Evolutionary conservation across 179 eudicot genomes (phyloP).

Genomic region (Silene noctiflora): DNA sequence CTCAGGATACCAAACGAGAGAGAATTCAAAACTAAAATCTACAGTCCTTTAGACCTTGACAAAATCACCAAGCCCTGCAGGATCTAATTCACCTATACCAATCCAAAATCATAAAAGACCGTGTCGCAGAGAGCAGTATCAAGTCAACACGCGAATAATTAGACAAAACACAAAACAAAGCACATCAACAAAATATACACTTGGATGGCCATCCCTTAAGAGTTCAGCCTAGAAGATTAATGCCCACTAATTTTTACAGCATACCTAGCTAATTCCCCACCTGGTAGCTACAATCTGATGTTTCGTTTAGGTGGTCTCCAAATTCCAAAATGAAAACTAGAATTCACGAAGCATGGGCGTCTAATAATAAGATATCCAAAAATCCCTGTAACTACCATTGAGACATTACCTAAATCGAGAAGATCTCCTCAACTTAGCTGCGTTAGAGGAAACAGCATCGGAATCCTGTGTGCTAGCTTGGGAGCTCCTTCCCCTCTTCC

Average conservation of each 20-base stretch:
- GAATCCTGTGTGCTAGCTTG: constrained; percentile 32
- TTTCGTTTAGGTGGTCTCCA: background rate
- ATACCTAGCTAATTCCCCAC: background rate
- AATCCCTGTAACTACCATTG: background rate
- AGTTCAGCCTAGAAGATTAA: background rate
- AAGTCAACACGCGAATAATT: too few species aligned
- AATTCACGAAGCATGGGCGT: constrained; percentile 14
- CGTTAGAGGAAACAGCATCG: constrained; percentile 32
- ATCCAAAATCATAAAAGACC: too few species aligned
- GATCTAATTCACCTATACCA: too few species aligned
- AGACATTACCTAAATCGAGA: constrained; percentile 32
- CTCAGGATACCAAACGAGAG: too few species aligned
- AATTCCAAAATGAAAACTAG: background rate
- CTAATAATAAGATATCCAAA: constrained; percentile 5
- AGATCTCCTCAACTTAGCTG: constrained; percentile 41
- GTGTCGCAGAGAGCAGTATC: too few species aligned
- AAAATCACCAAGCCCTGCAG: too few species aligned
- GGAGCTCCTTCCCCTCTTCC: constrained; percentile 40
- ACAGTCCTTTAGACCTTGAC: too few species aligned
- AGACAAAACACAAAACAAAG: background rate
- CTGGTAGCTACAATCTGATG: constrained; percentile 7
- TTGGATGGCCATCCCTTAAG: background rate
- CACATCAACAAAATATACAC: constrained; percentile 14
- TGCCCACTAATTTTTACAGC: constrained; percentile 4
- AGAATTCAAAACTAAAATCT: too few species aligned